These are phyloP conservation scores for Silene latifolia DNA, from an alignment of 148 eudicot genomes.

Conservation along the genomic window DNA sequence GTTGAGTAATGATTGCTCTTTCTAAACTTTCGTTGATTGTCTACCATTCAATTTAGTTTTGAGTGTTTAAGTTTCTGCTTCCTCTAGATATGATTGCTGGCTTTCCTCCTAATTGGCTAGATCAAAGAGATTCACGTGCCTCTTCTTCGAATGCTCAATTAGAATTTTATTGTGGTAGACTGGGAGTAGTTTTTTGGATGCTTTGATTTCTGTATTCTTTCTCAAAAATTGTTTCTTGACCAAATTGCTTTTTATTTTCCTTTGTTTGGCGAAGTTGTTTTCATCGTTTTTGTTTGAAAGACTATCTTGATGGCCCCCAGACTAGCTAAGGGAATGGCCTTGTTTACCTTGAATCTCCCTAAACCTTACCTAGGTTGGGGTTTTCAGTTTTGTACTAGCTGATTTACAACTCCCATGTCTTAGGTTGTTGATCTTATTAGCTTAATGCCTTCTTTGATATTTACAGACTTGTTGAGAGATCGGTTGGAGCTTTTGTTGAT, in stretches of 20 bases:
- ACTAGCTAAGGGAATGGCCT: neutral
- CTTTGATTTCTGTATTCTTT: too few relatives aligned
- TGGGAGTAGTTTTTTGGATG: too few relatives aligned
- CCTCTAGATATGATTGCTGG: too few relatives aligned
- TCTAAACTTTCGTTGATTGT: too few relatives aligned
- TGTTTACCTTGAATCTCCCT: neutral
- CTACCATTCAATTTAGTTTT: too few relatives aligned
- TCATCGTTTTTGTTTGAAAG: neutral
- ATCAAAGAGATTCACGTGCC: too few relatives aligned
- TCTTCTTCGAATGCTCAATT: too few relatives aligned
- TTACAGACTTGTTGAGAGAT: conserved; percentile 62
- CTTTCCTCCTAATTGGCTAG: too few relatives aligned
- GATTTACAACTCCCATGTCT: neutral
- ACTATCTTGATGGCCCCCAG: neutral
- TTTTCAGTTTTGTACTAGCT: neutral
- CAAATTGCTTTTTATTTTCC: neutral
- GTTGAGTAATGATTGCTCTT: too few relatives aligned
- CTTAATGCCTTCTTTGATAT: conserved; percentile 19
- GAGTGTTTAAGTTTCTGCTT: too few relatives aligned
- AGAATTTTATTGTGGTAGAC: too few relatives aligned
- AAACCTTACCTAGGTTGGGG: neutral
- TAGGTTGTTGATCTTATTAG: conserved; percentile 6
- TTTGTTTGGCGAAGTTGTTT: neutral
- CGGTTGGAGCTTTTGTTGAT: conserved; percentile 80
- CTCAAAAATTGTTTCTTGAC: neutral